Base-by-base conservation (phyloP, 164 flowering plant genomes). In the Malania oleifera region DNA sequence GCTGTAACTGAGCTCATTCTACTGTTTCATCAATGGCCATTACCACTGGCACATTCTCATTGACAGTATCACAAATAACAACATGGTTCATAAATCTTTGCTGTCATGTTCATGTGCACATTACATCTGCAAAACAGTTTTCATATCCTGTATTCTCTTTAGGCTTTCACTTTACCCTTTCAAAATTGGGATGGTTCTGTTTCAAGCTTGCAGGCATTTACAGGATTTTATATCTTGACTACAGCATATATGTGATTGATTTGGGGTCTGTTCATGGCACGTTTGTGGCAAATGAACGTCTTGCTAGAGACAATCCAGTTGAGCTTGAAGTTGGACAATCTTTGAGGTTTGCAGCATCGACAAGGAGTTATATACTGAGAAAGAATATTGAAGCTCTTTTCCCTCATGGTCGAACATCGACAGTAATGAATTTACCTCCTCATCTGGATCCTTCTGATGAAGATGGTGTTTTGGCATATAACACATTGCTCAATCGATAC, bases 251-350 rank as follows among this genome's bases (percentile, higher is more conserved):
- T 66, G 97, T 93, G 25, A 88, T 93, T 60, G 99, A 93, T 80
- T 70, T 90, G 80, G 97, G 99, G 53, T 90, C 99, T 64, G 98
- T 80, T 10, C 98, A 93, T 68, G 97, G 97, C 27, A 93, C 97
- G 37, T 93, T 93, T 80, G 99, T 90, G 65, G 97, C 97, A 48
- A 93, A 86, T 72, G 97, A 93, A 70, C 74, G 99, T 12, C 63
- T 93, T 60, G 81, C 91, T 22, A 93, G 90, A 69, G 97, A 90
- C 47, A 77, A 65, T 29, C 97, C 99, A 11, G 84, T 82, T 25
- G 99, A 93, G 81, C 84, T 93, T 54, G 97, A 93, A 77, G 95
- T 73, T n/a, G 99, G 99, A 6, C 99, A 93, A 57, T 90, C 99
- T 18, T 66, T 93, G 74, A 74, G 87, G 31, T 93, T 93, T 76